Percentiles rank a stretch among this genome's conserved stretches.
phyloP scores from a whole-genome alignment of 2,329 filamentous ascomycete genomes.

The Coleophoma crateriformis region DNA sequence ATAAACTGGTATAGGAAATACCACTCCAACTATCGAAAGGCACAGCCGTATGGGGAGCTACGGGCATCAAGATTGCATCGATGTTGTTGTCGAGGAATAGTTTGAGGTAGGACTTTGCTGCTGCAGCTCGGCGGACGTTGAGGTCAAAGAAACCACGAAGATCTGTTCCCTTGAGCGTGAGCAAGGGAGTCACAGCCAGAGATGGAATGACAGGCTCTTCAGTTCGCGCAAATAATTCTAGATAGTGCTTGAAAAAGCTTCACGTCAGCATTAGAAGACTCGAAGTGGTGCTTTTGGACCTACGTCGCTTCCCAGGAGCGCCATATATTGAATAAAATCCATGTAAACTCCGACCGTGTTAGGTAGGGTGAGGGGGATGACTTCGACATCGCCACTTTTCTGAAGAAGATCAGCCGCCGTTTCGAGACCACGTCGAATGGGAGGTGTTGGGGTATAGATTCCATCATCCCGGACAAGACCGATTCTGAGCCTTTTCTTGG shows the following conservation, averaged over 20 bases:
- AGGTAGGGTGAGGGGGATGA: constrained; percentile 51
- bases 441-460: constrained; percentile 42
- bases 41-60: constrained; percentile 44
- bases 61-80: constrained; percentile 48
- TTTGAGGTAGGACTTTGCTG: constrained; percentile 17
- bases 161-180: constrained; percentile 5
- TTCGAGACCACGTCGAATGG: constrained; percentile 38
- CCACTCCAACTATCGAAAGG: constrained; percentile 34
- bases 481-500: constrained; percentile 10
- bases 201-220: constrained; percentile 44
- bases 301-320: constrained; percentile 12
- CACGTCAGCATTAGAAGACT: constrained; percentile 43
- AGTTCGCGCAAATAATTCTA: constrained; percentile 35
- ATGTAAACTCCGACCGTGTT: constrained; percentile 42
- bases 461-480: constrained; percentile 35
- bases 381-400: constrained; percentile 36
- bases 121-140: constrained; percentile 19
- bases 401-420: constrained; percentile 30
- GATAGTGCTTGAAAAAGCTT: constrained; percentile 29
- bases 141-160: constrained; percentile 19
- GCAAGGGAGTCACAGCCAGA: constrained; percentile 31
- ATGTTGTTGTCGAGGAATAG: constrained; percentile 25
- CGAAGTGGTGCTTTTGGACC: constrained; percentile 15
- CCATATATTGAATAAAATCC: constrained; percentile 29
- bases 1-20: constrained; percentile 47